phyloP scores from a whole-genome alignment of 768 basidiomycete genomes.

The Hebeloma cylindrosporum region DNA sequence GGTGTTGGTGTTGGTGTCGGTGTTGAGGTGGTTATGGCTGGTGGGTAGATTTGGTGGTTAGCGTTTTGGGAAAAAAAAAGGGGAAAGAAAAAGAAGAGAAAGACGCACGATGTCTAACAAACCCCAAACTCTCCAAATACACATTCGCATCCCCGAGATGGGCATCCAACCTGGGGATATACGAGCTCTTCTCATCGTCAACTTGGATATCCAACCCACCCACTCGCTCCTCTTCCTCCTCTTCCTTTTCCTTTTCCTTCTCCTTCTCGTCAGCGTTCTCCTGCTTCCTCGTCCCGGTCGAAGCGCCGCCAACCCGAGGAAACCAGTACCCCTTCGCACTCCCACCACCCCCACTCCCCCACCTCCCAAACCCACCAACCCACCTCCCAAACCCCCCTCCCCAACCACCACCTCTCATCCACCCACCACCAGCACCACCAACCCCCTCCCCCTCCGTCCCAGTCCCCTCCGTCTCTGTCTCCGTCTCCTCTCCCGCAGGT shows the following conservation, averaged over 20 bases:
- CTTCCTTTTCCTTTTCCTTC: constrained; percentile 1
- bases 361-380: constrained; percentile 1
- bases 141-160: constrained; percentile 25
- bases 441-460: constrained; percentile 10
- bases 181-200: constrained; percentile 19
- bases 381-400: constrained; percentile 10
- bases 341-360: neutral
- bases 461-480: constrained; percentile 38
- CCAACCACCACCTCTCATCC: constrained; percentile 9
- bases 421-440: constrained; percentile 13
- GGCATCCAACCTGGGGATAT: constrained; percentile 32
- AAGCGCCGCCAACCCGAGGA: constrained; percentile 11
- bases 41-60: neutral
- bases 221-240: neutral
- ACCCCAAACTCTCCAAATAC: constrained; percentile 28
- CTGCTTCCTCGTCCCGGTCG: constrained; percentile 2
- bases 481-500: constrained; percentile 41
- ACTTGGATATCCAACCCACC: constrained; percentile 9
- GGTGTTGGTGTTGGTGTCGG: constrained; percentile 8
- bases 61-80: constrained; percentile 1
- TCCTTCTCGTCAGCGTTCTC: neutral
- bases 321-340: constrained; percentile 23
- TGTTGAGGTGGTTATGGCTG: constrained; percentile 1
- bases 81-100: constrained; percentile 4
- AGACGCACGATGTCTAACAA: constrained; percentile 16